Evolutionary conservation across 1,284 basidiomycete species (phyloP).

Genomic region (Melampsora larici-populina): DNA sequence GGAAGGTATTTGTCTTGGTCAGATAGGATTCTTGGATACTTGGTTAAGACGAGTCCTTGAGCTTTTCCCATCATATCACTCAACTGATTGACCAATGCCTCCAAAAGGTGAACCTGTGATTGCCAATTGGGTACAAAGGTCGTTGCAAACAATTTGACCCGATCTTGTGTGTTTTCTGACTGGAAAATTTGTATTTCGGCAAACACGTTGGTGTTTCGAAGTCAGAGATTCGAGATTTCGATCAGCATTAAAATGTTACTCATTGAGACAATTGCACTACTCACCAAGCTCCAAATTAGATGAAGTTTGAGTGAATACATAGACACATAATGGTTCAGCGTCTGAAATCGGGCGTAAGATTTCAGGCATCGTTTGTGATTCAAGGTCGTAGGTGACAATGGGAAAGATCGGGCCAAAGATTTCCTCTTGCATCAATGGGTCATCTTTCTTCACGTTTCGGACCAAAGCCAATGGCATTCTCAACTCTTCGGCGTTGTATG

Average conservation of each 20-base stretch:
- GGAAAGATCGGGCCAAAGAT: conserved; percentile 56
- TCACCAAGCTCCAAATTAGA: conserved; percentile 49
- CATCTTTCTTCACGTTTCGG: conserved; percentile 50
- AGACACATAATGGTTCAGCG: conserved; percentile 55
- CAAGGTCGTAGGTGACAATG: conserved; percentile 46
- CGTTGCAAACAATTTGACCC: conserved; percentile 47
- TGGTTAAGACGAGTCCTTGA: conserved; percentile 11
- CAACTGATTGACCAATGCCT: conserved; percentile 47
- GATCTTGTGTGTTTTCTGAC: conserved; percentile 34
- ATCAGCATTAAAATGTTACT: no score
- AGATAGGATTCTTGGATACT: neutral
- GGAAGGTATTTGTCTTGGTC: neutral
- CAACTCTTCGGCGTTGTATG: conserved; percentile 31
- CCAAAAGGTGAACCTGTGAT: conserved; percentile 47
- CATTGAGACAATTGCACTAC: neutral
- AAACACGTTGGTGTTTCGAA: no score
- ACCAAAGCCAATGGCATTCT: conserved; percentile 54
- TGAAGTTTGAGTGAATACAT: conserved; percentile 52
- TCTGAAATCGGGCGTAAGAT: conserved; percentile 52
- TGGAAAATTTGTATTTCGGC: neutral
- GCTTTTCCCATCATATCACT: conserved; percentile 23
- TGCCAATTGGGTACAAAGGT: conserved; percentile 53
- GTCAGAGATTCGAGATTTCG: no score
- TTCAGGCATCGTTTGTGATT: conserved; percentile 47
- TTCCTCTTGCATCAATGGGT: conserved; percentile 54